Evolutionary conservation across 2,329 filamentous ascomycete species (phyloP).

Genomic region (Epichloe sylvatica): DNA sequence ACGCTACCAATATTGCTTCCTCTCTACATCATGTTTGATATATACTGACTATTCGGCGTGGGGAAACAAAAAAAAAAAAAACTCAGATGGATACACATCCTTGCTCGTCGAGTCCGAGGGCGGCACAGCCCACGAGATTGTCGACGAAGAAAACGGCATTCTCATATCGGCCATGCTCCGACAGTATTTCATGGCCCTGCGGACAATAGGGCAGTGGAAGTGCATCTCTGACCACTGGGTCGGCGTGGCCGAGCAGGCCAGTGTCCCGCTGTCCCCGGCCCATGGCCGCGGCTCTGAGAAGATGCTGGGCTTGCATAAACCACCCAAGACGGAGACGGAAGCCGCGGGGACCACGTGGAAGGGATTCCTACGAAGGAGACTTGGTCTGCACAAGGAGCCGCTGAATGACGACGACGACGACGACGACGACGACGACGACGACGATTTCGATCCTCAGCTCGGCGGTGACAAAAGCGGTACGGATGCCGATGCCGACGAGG

Average conservation of each 20-base stretch:
- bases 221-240: conserved; percentile 59
- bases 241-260: conserved; percentile 47
- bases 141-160: conserved; percentile 76
- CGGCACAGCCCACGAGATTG: conserved; percentile 60
- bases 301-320: conserved; percentile 11
- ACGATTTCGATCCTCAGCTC: conserved; percentile 21
- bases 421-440: conserved; percentile 22
- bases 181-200: conserved; percentile 82
- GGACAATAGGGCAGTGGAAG: conserved; percentile 68
- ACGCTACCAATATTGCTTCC: background rate
- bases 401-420: conserved; percentile 23
- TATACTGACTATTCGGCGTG: background rate
- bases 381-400: conserved; percentile 21
- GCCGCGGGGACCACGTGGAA: conserved; percentile 19
- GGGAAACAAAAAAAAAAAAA: background rate
- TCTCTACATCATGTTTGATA: background rate
- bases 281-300: conserved; percentile 22
- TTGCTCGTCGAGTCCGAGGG: conserved; percentile 65
- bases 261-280: conserved; percentile 21
- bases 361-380: conserved; percentile 21
- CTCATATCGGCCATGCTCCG: conserved; percentile 75
- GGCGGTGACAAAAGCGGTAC: conserved; percentile 17
- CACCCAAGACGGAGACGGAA: conserved; percentile 7
- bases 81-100: conserved; percentile 58
- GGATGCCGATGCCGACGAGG: conserved; percentile 11